phyloP scores from a whole-genome alignment of 225 moss, liverwort and hornwort genomes.

The Sphagnum tenellum region DNA sequence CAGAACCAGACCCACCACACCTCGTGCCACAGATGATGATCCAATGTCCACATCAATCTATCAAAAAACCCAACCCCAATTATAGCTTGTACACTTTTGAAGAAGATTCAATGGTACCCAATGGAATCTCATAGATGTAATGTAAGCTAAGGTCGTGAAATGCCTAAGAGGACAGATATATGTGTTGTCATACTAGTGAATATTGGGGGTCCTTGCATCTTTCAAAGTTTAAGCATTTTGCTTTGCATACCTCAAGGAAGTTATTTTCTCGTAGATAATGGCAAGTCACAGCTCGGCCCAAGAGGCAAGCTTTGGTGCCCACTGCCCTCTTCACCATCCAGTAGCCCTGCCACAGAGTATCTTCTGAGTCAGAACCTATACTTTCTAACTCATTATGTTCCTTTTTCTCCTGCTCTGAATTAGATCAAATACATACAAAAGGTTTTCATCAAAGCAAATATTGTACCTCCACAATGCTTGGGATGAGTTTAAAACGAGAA shows the following conservation, averaged over 20 bases:
- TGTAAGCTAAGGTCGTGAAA: too few species aligned
- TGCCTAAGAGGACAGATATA: too few species aligned
- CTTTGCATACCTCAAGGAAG: constrained; percentile 50
- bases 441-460: too few species aligned
- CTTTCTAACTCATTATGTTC: too few species aligned
- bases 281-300: constrained; percentile 70
- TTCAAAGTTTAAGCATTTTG: too few species aligned
- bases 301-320: constrained; percentile 73
- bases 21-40: constrained; percentile 72
- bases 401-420: too few species aligned
- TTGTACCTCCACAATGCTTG: constrained; percentile 63
- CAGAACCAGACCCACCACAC: constrained; percentile 60
- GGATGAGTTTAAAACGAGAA: constrained; percentile 72
- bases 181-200: too few species aligned
- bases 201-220: too few species aligned
- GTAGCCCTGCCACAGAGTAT: constrained; percentile 38
- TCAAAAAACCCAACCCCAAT: not conserved
- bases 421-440: too few species aligned
- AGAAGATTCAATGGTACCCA: too few species aligned
- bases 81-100: not conserved
- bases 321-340: constrained; percentile 82
- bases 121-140: too few species aligned
- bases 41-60: constrained; percentile 81
- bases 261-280: constrained; percentile 58
- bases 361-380: too few species aligned